These are phyloP conservation scores for Colletotrichum spinosum DNA, from an alignment of 2,329 filamentous ascomycete species.

Conservation along the genomic window DNA sequence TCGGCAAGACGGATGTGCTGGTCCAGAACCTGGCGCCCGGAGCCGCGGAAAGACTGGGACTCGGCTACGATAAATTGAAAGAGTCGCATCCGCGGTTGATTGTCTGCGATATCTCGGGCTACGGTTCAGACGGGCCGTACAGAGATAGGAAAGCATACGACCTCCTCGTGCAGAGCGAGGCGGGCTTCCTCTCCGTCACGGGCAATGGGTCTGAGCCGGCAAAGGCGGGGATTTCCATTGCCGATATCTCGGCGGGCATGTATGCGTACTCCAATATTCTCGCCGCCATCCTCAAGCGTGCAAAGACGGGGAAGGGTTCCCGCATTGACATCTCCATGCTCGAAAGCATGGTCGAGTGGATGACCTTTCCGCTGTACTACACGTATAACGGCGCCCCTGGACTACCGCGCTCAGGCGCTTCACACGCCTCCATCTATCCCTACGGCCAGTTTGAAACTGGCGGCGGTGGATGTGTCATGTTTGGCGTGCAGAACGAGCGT, in stretches of 20 bases:
- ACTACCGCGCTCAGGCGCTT: slow-evolving; percentile 59
- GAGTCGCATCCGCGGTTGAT: slow-evolving; percentile 57
- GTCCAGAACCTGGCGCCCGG: slow-evolving; percentile 66
- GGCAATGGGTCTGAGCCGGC: slow-evolving; percentile 56
- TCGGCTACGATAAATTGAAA: slow-evolving; percentile 58
- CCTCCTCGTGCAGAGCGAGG: slow-evolving; percentile 65
- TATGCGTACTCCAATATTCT: slow-evolving; percentile 65
- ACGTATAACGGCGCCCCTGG: slow-evolving; percentile 56
- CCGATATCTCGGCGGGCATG: slow-evolving; percentile 65
- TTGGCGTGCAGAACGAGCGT: slow-evolving; percentile 68
- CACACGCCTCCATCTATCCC: slow-evolving; percentile 67
- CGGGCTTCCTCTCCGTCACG: slow-evolving; percentile 63
- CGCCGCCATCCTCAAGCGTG: slow-evolving; percentile 60
- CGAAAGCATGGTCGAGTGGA: slow-evolving; percentile 70
- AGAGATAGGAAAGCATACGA: slow-evolving; percentile 67
- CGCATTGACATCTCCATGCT: slow-evolving; percentile 68
- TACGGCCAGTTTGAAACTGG: slow-evolving; percentile 66
- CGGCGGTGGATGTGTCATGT: slow-evolving; percentile 61
- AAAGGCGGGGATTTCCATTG: slow-evolving; percentile 66
- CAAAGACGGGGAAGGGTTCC: slow-evolving; percentile 59
- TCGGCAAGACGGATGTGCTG: slow-evolving; percentile 60
- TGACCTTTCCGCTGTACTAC: slow-evolving; percentile 68
- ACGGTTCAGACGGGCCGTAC: slow-evolving; percentile 63
- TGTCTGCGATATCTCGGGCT: slow-evolving; percentile 67
- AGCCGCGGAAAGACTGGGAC: slow-evolving; percentile 58